Evolutionary conservation across 306 rosid genomes (phyloP).

Genomic region (Geum urbanum): DNA sequence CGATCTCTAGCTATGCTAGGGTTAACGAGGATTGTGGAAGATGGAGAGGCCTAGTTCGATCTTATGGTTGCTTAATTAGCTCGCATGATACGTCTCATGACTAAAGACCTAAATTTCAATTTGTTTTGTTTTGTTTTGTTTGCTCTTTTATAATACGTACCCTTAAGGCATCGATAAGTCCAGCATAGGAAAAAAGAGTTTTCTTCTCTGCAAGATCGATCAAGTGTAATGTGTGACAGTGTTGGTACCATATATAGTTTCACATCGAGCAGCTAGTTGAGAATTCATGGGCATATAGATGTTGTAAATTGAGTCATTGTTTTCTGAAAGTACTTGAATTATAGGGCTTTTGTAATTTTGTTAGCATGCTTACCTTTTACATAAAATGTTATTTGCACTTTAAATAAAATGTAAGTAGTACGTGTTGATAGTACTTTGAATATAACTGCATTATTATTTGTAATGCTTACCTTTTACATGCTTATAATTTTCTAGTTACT

Average conservation of each 20-base stretch:
- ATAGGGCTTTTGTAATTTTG: not conserved
- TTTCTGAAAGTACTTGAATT: not conserved
- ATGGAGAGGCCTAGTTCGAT: not conserved
- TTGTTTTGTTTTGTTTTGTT: not conserved
- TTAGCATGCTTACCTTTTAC: not conserved
- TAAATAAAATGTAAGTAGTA: not conserved
- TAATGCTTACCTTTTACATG: too few relatives aligned
- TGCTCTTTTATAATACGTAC: not conserved
- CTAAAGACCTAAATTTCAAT: not conserved
- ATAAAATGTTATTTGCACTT: slow-evolving; percentile 1
- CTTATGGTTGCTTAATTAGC: not conserved
- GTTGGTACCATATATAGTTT: not conserved
- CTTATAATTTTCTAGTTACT: not conserved
- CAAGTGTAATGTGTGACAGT: not conserved
- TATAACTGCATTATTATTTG: not conserved
- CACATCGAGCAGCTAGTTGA: not conserved
- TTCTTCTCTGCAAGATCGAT: not conserved
- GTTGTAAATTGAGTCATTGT: not conserved
- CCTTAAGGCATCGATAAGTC: not conserved
- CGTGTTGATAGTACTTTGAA: not conserved
- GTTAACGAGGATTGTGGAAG: not conserved
- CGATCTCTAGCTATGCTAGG: slow-evolving; percentile 9
- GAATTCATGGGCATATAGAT: not conserved
- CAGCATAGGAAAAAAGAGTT: not conserved
- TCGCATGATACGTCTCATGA: not conserved